phyloP scores from a whole-genome alignment of 768 basidiomycete genomes.

The Lentinula detonsa region DNA sequence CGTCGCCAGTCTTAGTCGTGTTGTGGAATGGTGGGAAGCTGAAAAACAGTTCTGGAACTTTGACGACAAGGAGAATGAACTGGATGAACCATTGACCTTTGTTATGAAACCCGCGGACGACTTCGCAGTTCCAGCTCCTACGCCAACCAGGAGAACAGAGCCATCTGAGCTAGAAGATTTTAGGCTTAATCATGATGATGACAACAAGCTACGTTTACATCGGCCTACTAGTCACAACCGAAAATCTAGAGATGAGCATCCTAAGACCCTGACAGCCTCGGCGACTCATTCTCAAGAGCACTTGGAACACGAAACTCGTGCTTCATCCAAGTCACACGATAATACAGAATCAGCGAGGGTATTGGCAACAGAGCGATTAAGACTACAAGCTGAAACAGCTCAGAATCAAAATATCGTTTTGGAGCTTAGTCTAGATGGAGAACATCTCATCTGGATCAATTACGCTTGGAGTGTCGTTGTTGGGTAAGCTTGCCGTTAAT shows the following conservation, averaged over 20 bases:
- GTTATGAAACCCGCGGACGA: constrained; percentile 88
- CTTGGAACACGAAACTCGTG: constrained; percentile 27
- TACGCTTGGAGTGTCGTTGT: constrained; percentile 93
- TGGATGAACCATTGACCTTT: constrained; percentile 88
- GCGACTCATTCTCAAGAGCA: constrained; percentile 16
- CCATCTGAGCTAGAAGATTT: constrained; percentile 38
- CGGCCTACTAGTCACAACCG: constrained; percentile 46
- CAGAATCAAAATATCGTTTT: constrained; percentile 95
- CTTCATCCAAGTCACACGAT: constrained; percentile 44
- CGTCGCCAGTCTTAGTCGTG: constrained; percentile 91
- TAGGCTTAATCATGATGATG: constrained; percentile 48
- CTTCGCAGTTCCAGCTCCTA: constrained; percentile 23
- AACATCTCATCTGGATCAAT: constrained; percentile 94
- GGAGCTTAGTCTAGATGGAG: constrained; percentile 90
- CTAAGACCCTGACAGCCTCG: constrained; percentile 37
- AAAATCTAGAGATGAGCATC: constrained; percentile 52
- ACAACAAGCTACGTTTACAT: constrained; percentile 41
- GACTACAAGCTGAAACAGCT: constrained; percentile 88
- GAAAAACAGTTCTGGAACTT: constrained; percentile 99
- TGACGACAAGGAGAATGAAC: constrained; percentile 84
- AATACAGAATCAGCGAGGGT: constrained; percentile 72
- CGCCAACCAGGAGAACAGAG: constrained; percentile 30
- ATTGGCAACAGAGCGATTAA: constrained; percentile 83
- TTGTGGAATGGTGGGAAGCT: constrained; percentile 99
- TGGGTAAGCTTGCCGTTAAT: constrained; percentile 48